Evolutionary conservation across 192 early-diverging fungal species (phyloP).

Genomic region (Backusella morwellensis): DNA sequence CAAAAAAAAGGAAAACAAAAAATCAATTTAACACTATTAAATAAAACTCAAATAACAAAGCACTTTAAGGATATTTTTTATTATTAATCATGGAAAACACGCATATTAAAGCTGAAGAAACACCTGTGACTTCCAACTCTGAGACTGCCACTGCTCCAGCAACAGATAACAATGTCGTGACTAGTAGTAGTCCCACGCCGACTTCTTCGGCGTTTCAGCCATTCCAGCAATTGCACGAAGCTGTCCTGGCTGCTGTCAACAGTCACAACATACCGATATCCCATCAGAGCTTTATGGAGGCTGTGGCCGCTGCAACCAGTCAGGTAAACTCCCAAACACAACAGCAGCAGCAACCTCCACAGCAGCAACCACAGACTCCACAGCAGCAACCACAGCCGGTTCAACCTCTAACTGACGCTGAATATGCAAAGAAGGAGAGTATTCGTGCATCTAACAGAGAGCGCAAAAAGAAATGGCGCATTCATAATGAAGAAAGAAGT

Average conservation of each 20-base stretch:
- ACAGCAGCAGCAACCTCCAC: not conserved
- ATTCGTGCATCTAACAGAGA: conserved; percentile 48
- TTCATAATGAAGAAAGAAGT: conserved; percentile 57
- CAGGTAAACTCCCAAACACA: conserved; percentile 3
- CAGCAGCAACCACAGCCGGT: not conserved
- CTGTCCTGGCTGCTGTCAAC: conserved; percentile 30
- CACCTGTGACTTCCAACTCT: conserved; percentile 12
- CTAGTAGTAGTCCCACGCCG: conserved; percentile 23
- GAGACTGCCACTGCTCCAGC: conserved; percentile 9
- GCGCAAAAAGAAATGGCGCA: conserved; percentile 55
- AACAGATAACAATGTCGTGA: conserved; percentile 10
- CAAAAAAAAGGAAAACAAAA: not conserved
- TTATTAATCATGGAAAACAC: conserved; percentile 17
- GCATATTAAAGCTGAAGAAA: conserved; percentile 16
- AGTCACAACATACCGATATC: conserved; percentile 19
- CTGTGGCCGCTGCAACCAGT: conserved; percentile 10
- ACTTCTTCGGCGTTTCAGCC: conserved; percentile 13
- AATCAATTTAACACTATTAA: not conserved
- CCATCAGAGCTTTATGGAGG: conserved; percentile 14
- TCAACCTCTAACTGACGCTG: not conserved
- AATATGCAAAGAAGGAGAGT: conserved; percentile 23
- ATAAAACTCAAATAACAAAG: not conserved
- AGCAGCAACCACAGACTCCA: not conserved
- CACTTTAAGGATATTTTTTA: not conserved
- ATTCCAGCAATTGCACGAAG: conserved; percentile 32